These are phyloP conservation scores for Papiliotrema fonsecae DNA, from an alignment of 1,284 basidiomycete species.

Conservation along the genomic window DNA sequence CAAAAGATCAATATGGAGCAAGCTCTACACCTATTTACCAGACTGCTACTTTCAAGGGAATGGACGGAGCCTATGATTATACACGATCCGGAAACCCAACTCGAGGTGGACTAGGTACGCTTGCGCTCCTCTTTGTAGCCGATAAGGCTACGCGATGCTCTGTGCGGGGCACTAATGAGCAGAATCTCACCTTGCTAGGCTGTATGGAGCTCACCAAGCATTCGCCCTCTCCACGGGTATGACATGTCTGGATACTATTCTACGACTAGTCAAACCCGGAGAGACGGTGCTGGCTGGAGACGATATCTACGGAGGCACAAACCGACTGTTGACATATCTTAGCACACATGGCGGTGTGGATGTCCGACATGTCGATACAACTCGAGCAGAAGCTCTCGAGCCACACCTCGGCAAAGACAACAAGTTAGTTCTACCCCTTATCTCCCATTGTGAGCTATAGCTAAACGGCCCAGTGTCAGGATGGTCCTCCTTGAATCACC, in stretches of 20 bases:
- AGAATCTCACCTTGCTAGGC: slow-evolving; percentile 91
- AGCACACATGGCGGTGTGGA: slow-evolving; percentile 79
- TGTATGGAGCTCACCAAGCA: slow-evolving; percentile 80
- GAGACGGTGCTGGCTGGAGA: slow-evolving; percentile 95
- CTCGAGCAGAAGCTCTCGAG: slow-evolving; percentile 54
- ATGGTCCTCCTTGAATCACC: slow-evolving; percentile 97
- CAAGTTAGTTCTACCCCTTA: slow-evolving; percentile 33
- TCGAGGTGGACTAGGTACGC: slow-evolving; percentile 80
- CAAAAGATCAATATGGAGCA: slow-evolving; percentile 91
- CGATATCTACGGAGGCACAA: slow-evolving; percentile 96
- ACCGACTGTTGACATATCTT: slow-evolving; percentile 89
- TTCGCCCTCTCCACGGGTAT: slow-evolving; percentile 94
- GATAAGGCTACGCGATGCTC: not conserved
- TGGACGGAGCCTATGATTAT: slow-evolving; percentile 84
- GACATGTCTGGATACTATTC: slow-evolving; percentile 94
- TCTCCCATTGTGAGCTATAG: no score
- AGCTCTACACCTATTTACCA: slow-evolving; percentile 97
- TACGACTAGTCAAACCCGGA: slow-evolving; percentile 87
- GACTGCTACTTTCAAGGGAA: slow-evolving; percentile 95
- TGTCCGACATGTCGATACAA: slow-evolving; percentile 94
- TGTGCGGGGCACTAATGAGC: slow-evolving; percentile 40
- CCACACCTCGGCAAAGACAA: slow-evolving; percentile 65
- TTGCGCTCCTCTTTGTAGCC: not conserved
- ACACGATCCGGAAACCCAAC: slow-evolving; percentile 95
- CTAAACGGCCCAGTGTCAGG: slow-evolving; percentile 43